Conservation (phyloP, 208 protist species). For the Herpetomonas tarakana region DNA sequence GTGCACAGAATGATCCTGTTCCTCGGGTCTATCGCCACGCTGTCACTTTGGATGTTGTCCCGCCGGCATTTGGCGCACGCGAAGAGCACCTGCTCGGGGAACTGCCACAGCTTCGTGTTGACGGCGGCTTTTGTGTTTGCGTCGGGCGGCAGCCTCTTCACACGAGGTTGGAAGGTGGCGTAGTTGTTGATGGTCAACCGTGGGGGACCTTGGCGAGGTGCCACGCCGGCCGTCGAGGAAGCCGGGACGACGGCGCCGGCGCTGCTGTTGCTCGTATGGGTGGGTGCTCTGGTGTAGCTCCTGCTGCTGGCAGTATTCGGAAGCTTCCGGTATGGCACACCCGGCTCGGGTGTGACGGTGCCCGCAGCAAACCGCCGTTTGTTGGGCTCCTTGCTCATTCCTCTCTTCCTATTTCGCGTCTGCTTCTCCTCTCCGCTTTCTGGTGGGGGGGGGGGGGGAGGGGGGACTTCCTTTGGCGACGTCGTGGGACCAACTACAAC, state of each 20-base stretch:
- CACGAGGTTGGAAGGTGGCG: conserved; percentile 43
- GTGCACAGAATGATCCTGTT: conserved; percentile 72
- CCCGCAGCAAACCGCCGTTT: neutral
- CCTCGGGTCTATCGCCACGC: conserved; percentile 55
- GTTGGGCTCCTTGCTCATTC: conserved; percentile 16
- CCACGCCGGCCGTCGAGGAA: conserved; percentile 1
- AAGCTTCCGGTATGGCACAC: conserved; percentile 13
- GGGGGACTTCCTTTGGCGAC: too few species aligned
- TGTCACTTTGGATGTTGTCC: conserved; percentile 74
- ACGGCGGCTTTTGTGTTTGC: conserved; percentile 51
- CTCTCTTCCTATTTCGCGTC: too few species aligned
- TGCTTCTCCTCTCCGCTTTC: too few species aligned
- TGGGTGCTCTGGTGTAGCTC: neutral
- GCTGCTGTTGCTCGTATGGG: neutral
- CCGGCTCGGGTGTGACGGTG: conserved; percentile 5
- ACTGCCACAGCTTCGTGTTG: conserved; percentile 65
- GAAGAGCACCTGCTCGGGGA: conserved; percentile 60
- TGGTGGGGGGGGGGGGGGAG: too few species aligned
- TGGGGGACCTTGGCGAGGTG: conserved; percentile 4
- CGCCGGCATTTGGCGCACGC: conserved; percentile 74
- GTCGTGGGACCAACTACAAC: too few species aligned
- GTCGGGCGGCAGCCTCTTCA: conserved; percentile 75
- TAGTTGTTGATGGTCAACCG: conserved; percentile 78
- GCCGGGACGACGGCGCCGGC: neutral
- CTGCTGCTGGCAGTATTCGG: neutral